Base-by-base conservation (phyloP, 75 land plant genomes). In the Pinus tabuliformis region DNA sequence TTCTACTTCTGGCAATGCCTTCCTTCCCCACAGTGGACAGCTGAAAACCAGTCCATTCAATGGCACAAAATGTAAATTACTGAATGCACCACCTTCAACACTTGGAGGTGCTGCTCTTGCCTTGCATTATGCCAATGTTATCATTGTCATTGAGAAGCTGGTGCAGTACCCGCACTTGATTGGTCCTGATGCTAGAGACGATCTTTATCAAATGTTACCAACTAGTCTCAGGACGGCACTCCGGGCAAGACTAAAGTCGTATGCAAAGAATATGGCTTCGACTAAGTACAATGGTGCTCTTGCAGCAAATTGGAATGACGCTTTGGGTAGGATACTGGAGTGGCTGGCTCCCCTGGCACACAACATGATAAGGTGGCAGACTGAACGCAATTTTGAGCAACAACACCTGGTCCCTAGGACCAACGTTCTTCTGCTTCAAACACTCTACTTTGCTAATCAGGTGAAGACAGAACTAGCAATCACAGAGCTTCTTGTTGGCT, bases 321-420 rank as follows among this genome's bases (percentile, higher is more conserved):
- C 79, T 12, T 84, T 97, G 39, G 99, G 91, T 58, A 85, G 78
- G 63, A 84, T 88, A n/a, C 76, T 97, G 77, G 77, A 71, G 37
- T 97, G 99, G 99, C 83, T 97, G 59, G 93, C 98, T 9, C 99
- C 98, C 9, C 66, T 97, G 79, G 99, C 99, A 5, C 98, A 97
- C 77, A 95, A 95, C 78, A 97, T 97, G 99, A 95, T 97, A 57
- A 76, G 98, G 78, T 97, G 99, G 99, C 99, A 97, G 76, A 91
- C 95, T 16, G 99, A 97, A 79, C 91, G 95, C n/a, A 97, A 95
- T 80, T 89, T 95, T 59, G 99, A 97, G 82, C 98, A 95, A 75
- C 99, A 94, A 64, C 94, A 96, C 59, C 78, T 92, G 61, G 91
- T 91, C 33, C 74, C 85, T 0, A 79, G 93, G 64, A 88, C 93